A percentile compares a stretch with the other conserved stretches of the same genome.
Evolutionary conservation across 805 yeast species (phyloP).

Genomic region (Lipomyces mesembrius): DNA sequence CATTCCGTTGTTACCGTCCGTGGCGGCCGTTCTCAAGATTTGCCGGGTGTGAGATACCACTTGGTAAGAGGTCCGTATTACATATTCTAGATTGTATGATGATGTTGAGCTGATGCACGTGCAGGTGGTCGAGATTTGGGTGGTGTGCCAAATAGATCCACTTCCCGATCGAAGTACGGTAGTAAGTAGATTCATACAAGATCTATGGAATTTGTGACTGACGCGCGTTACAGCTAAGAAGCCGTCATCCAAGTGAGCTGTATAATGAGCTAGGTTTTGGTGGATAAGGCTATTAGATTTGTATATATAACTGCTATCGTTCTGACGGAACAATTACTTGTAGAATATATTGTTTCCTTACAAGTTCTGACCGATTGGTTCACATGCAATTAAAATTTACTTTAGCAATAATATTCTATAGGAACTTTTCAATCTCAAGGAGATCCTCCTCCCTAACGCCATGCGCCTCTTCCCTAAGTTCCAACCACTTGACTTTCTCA

Average conservation of each 20-base stretch:
- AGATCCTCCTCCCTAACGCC: slow-evolving; percentile 44
- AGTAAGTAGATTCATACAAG: slow-evolving; percentile 56
- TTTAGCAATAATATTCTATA: slow-evolving; percentile 7
- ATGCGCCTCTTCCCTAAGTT: slow-evolving; percentile 49
- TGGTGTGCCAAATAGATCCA: slow-evolving; percentile 90
- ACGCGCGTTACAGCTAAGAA: slow-evolving; percentile 21
- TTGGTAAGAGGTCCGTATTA: slow-evolving; percentile 73
- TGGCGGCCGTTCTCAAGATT: slow-evolving; percentile 98
- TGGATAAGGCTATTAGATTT: not conserved
- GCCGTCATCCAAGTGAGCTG: slow-evolving; percentile 10
- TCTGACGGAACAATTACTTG: not conserved
- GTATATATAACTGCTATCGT: slow-evolving; percentile 2
- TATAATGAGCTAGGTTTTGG: not conserved
- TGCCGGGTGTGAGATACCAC: slow-evolving; percentile 97
- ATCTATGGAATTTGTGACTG: not conserved
- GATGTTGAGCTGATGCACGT: not conserved
- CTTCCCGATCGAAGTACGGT: slow-evolving; percentile 92
- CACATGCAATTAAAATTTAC: not conserved
- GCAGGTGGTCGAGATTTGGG: slow-evolving; percentile 73
- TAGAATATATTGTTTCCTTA: not conserved
- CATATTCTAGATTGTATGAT: not conserved
- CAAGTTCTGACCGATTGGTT: not conserved
- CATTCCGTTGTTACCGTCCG: slow-evolving; percentile 94
- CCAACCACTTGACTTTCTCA: slow-evolving; percentile 52
- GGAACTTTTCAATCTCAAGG: slow-evolving; percentile 11